A percentile compares a stretch with the other conserved stretches of the same genome.
phyloP scores from a whole-genome alignment of 2,329 filamentous ascomycete genomes.

The Trichothecium sympodiale region DNA sequence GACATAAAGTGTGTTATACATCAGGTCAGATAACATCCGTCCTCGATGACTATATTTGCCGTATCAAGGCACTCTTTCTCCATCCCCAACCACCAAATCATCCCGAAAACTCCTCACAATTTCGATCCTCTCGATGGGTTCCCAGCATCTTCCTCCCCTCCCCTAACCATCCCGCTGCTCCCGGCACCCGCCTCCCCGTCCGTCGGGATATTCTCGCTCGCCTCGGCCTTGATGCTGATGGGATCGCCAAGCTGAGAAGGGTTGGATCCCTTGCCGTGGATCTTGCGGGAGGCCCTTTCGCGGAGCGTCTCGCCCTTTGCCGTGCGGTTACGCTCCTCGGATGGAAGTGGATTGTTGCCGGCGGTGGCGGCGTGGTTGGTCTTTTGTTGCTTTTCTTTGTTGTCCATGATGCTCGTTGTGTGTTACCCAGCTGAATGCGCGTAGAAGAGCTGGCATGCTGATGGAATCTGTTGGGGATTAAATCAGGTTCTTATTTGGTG shows the following conservation, averaged over 20 bases:
- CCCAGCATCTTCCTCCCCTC: not conserved
- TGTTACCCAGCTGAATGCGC: too few species aligned
- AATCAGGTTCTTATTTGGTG: too few species aligned
- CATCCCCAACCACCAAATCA: too few species aligned
- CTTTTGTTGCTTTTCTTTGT: too few species aligned
- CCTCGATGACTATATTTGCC: too few species aligned
- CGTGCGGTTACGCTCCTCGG: slow-evolving; percentile 3
- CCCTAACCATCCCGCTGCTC: not conserved
- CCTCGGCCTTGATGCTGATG: slow-evolving; percentile 26
- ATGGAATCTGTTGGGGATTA: too few species aligned
- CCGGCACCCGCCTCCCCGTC: slow-evolving; percentile 12
- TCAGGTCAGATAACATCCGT: too few species aligned
- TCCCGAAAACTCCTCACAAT: not conserved
- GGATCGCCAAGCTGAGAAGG: slow-evolving; percentile 27
- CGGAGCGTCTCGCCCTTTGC: slow-evolving; percentile 6
- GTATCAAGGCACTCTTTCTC: too few species aligned
- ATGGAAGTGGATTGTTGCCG: not conserved
- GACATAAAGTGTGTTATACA: too few species aligned
- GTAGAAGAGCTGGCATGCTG: too few species aligned
- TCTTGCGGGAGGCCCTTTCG: slow-evolving; percentile 10
- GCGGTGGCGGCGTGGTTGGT: too few species aligned
- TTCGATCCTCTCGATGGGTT: not conserved
- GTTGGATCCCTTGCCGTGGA: slow-evolving; percentile 19
- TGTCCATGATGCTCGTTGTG: not conserved
- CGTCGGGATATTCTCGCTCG: slow-evolving; percentile 16